phyloP scores from a whole-genome alignment of 2,329 filamentous ascomycete species.

The Botrytis pseudocinerea region DNA sequence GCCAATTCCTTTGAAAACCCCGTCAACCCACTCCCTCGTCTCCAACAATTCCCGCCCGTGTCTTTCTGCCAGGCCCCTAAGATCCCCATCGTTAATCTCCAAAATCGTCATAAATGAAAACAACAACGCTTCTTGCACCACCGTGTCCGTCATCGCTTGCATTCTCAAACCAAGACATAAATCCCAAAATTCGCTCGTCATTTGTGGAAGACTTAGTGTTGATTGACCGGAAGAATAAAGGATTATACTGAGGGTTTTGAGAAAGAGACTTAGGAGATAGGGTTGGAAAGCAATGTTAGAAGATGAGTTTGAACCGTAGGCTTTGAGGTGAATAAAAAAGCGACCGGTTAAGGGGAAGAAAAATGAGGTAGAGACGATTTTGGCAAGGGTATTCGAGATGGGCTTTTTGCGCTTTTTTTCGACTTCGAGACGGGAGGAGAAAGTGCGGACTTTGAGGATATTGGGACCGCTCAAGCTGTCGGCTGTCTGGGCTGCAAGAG shows the following conservation, averaged over 20 bases:
- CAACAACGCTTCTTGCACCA: constrained; percentile 71
- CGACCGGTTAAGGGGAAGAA: constrained; percentile 85
- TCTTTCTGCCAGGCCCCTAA: constrained; percentile 69
- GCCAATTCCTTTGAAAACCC: constrained; percentile 63
- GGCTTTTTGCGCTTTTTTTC: constrained; percentile 57
- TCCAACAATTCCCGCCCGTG: constrained; percentile 79
- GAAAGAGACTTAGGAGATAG: constrained; percentile 72
- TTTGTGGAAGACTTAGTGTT: constrained; percentile 71
- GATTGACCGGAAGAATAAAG: constrained; percentile 81
- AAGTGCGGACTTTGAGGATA: constrained; percentile 83
- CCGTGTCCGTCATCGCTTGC: constrained; percentile 59
- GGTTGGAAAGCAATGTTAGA: constrained; percentile 69
- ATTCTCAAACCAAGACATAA: constrained; percentile 73
- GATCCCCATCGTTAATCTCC: constrained; percentile 72
- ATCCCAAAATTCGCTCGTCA: constrained; percentile 83
- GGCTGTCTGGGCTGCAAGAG: constrained; percentile 78
- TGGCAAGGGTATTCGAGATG: constrained; percentile 75
- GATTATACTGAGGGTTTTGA: constrained; percentile 83
- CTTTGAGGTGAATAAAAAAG: constrained; percentile 67
- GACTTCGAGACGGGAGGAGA: constrained; percentile 73
- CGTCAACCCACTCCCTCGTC: constrained; percentile 80
- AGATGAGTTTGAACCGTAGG: constrained; percentile 47
- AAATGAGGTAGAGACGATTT: constrained; percentile 72
- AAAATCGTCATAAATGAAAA: constrained; percentile 78
- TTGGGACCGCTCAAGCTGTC: constrained; percentile 78